Evolutionary conservation across 768 basidiomycete species (phyloP).

Genomic region (Kwoniella dejecticola): DNA sequence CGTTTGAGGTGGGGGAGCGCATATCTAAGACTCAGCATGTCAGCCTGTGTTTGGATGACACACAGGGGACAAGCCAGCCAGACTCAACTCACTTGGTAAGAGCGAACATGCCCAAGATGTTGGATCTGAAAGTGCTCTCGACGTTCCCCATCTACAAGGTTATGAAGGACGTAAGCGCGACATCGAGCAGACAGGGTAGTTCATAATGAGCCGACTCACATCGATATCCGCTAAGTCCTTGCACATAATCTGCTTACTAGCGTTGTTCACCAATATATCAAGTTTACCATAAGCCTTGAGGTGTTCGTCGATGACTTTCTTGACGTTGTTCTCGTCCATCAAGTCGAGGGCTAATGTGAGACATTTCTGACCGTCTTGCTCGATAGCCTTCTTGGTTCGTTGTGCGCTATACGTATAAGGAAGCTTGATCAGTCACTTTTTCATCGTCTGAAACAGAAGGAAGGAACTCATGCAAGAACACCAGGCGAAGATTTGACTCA

Average conservation of each 20-base stretch:
- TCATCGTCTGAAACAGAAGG: too few species aligned
- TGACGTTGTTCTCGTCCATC: conserved; percentile 57
- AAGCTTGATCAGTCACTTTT: too few species aligned
- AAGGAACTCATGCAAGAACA: background rate
- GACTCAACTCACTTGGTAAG: conserved; percentile 57
- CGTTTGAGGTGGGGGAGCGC: conserved; percentile 67
- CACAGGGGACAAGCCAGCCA: background rate
- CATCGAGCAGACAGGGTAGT: background rate
- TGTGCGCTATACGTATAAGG: conserved; percentile 59
- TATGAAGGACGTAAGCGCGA: background rate
- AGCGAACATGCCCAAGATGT: conserved; percentile 66
- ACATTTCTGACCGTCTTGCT: conserved; percentile 57
- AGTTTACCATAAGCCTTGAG: conserved; percentile 57
- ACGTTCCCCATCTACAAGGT: conserved; percentile 59
- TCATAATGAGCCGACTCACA: conserved; percentile 24
- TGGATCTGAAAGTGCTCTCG: conserved; percentile 63
- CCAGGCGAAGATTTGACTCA: conserved; percentile 28
- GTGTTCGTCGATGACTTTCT: conserved; percentile 61
- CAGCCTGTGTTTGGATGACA: background rate
- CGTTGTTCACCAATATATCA: conserved; percentile 65
- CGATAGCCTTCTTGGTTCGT: conserved; percentile 60
- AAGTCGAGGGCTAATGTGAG: conserved; percentile 58
- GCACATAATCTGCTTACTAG: conserved; percentile 57
- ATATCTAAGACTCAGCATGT: conserved; percentile 43
- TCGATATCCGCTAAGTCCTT: conserved; percentile 61